Conservation (phyloP, 1,139 yeast genomes). For the Magnusiomyces tetraspermus region DNA sequence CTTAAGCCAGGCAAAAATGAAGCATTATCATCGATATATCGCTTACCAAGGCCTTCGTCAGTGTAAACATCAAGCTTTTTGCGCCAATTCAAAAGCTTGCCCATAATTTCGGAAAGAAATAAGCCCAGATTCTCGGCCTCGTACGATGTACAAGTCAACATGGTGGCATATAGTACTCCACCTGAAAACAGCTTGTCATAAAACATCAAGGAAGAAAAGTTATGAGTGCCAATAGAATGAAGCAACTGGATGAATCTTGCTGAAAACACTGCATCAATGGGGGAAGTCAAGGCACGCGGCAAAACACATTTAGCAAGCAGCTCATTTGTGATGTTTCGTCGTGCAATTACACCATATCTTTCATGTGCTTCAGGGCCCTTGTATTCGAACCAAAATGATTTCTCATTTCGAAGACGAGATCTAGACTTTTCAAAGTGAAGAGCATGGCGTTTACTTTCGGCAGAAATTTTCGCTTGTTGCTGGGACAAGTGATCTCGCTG, state of each 20-base stretch:
- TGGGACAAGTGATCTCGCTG: conserved; percentile 19
- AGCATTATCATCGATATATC: conserved; percentile 14
- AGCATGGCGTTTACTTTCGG: conserved; percentile 29
- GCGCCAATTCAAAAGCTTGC: conserved; percentile 40
- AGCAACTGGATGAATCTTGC: conserved; percentile 51
- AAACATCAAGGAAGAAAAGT: conserved; percentile 39
- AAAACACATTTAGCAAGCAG: conserved; percentile 59
- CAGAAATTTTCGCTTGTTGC: conserved; percentile 23
- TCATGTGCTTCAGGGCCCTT: conserved; percentile 19
- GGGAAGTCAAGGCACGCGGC: conserved; percentile 71
- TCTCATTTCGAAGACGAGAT: conserved; percentile 29
- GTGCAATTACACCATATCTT: conserved; percentile 23
- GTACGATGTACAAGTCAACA: conserved; percentile 61
- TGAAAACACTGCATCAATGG: conserved; percentile 72
- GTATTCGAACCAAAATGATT: conserved; percentile 30
- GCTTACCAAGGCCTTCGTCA: conserved; percentile 28
- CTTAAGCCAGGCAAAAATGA: conserved; percentile 24
- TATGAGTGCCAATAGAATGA: conserved; percentile 37
- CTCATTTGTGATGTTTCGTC: conserved; percentile 28
- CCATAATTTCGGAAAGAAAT: conserved; percentile 53
- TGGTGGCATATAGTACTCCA: conserved; percentile 46
- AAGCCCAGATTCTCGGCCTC: conserved; percentile 82
- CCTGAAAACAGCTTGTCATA: conserved; percentile 44
- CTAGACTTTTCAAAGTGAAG: conserved; percentile 30
- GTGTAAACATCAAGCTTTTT: conserved; percentile 25